Evolutionary conservation across 2,329 filamentous ascomycete genomes (phyloP), one percentile per base, ranked within the genome.

Genomic region (Thermothelomyces thermophilus): DNA sequence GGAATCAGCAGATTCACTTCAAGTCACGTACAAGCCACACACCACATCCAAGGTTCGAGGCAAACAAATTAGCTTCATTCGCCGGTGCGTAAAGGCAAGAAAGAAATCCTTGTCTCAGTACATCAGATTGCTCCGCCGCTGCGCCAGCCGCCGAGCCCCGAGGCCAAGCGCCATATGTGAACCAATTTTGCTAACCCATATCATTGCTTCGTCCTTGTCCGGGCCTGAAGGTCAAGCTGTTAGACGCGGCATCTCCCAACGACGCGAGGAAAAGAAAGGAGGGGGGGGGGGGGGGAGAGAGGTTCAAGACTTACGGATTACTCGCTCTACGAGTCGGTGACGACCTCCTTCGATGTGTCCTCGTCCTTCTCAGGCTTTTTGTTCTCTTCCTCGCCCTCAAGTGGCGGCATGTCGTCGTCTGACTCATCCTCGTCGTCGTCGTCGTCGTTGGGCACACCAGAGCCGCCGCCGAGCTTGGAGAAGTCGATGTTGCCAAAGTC

Each of bases 361-460:
- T 73, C 74, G 24, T 54, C 37, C 67, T 61, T 51, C 63, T 64
- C 54, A 26, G 31, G 41, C 62, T 62, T 56, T 63, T 64, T 68
- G 59, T 71, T 69, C 39, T 73, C 73, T 34, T 76, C 77, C 53
- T 82, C 81, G 24, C 76, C 83, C 67, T 87, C 85, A 43, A 94
- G 81, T 60, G 80, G 81, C 51, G 90, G 89, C 83, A 95, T 90
- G n/a, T 91, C 88, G 3, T 89, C 86, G 46, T 88, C 84, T 1
- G 83, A 81, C 3, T 79, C 78, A 10, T 77, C 79, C 2, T 75
- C 54, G 73, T 66, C 72, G 22, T 75, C 80, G 22, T 75, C 80
- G 26, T 69, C 74, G 37, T 69, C 72, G 41, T 67, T 71, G 56
- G 70, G 71, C 56, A 66, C 60, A 40, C 62, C 65, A 41, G 71